phyloP scores from a whole-genome alignment of 257 asterid genomes.

The Nicotiana benthamiana region DNA sequence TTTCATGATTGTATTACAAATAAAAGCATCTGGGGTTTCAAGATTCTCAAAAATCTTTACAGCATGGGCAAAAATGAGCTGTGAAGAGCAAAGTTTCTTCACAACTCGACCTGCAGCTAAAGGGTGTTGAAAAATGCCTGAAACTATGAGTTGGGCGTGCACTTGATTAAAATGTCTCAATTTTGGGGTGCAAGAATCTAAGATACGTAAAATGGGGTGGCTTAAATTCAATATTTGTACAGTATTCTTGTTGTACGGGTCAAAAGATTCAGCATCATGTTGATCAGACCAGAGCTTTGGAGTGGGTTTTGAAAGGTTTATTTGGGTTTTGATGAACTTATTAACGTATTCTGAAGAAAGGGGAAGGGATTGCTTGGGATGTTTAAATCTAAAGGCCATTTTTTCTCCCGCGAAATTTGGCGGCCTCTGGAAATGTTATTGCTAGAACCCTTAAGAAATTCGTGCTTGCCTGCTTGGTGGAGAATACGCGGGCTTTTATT shows the following conservation, averaged over 20 bases:
- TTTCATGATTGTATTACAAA: constrained; percentile 27
- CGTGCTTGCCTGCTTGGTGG: neutral
- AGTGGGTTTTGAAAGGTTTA: constrained; percentile 26
- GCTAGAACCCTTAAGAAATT: neutral
- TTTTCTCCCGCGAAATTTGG: neutral
- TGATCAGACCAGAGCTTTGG: constrained; percentile 28
- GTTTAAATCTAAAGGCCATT: constrained; percentile 10
- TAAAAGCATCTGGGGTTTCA: constrained; percentile 32
- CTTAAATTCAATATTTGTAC: constrained; percentile 9
- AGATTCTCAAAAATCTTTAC: constrained; percentile 17
- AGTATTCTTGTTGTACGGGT: constrained; percentile 9
- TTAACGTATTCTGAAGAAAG: constrained; percentile 19
- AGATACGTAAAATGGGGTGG: constrained; percentile 24
- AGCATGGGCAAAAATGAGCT: constrained; percentile 3
- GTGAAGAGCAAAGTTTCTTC: constrained; percentile 25
- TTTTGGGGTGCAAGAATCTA: constrained; percentile 15
- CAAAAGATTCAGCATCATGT: neutral
- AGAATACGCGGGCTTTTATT: neutral
- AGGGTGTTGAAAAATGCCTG: constrained; percentile 27
- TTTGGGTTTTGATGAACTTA: constrained; percentile 23
- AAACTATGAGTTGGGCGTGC: constrained; percentile 24
- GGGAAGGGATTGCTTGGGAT: neutral
- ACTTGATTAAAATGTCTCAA: constrained; percentile 24
- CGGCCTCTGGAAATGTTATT: neutral
- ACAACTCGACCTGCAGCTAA: constrained; percentile 26